Conservation (phyloP, 768 basidiomycete genomes). For the Cubamyces sp. region DNA sequence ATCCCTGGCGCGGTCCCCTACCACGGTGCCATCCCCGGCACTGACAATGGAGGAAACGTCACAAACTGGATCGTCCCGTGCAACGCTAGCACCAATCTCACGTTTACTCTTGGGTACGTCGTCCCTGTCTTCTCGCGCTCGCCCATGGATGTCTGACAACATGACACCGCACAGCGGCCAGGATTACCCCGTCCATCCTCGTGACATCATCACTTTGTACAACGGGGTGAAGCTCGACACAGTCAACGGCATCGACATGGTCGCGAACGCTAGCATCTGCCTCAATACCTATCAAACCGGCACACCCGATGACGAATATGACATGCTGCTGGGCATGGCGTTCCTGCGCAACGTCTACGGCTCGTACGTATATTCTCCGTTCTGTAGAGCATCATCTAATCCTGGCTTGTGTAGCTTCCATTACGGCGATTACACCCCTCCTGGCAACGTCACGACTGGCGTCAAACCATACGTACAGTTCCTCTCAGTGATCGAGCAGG, state of each 20-base stretch:
- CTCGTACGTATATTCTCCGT: slow-evolving; percentile 27
- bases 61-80: slow-evolving; percentile 37
- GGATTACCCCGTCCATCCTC: slow-evolving; percentile 37
- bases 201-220: slow-evolving; percentile 31
- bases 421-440: slow-evolving; percentile 29
- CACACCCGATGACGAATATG: slow-evolving; percentile 38
- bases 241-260: neutral
- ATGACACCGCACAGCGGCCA: slow-evolving; percentile 40
- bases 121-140: neutral
- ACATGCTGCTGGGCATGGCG: slow-evolving; percentile 38
- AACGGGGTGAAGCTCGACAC: neutral
- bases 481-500: slow-evolving; percentile 27
- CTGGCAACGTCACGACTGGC: slow-evolving; percentile 18
- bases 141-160: neutral
- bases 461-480: slow-evolving; percentile 37
- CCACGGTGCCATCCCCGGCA: slow-evolving; percentile 21
- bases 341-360: slow-evolving; percentile 41
- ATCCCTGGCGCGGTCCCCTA: slow-evolving; percentile 34
- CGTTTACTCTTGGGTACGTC: slow-evolving; percentile 36
- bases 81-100: slow-evolving; percentile 31
- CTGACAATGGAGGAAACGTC: slow-evolving; percentile 2
- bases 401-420: slow-evolving; percentile 28
- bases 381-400: no score
- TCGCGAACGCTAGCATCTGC: slow-evolving; percentile 31
- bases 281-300: slow-evolving; percentile 50